Evolutionary conservation across 208 protist genomes (phyloP), one percentile per base, ranked within the genome.

Genomic region (Kentomonas sorsogonicus): DNA sequence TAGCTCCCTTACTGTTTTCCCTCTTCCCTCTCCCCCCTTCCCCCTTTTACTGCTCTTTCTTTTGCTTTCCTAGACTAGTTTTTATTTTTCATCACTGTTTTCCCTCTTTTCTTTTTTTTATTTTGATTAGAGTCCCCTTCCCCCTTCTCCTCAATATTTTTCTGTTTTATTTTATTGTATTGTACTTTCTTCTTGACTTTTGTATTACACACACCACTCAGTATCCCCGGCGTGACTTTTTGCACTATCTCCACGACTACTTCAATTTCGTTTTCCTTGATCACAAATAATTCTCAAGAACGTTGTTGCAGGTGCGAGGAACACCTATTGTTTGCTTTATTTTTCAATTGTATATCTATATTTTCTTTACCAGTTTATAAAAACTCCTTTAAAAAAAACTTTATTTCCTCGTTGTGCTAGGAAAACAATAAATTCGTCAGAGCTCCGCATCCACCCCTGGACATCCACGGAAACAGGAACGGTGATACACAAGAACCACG

Each of bases 61-160:
- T 29, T 43, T 30, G 22, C 31, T 20, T 60, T 44, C n/a, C 27
- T 3, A 44, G 11, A 15, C 15, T 29, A 25, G 11, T 29, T 30
- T 44, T 48, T 51, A 22, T 60, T 67, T 36, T 47, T 51, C 46
- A 44, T 27, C 36, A 41, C 56, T 31, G 20, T 25, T 45, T 33
- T 4, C 7, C 16, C 29, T 69, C n/a, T 33, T 29, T 61, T 22
- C 46, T 47, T 30, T 34, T 51, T 25, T 69, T 46, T 60, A 45
- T 53, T 48, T 1, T n/a, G 30, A 52, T 15, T 9, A 52, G 11
- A 25, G 15, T 26, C 11, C 13, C 27, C 11, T n/a, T 31, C 16
- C 43, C 43, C 15, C 43, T 23, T 22, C 27, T 2, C 50, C 27
- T 55, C 15, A 41, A 18, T n/a, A 36, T 3, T 16, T 40, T 33